phyloP scores from a whole-genome alignment of 2,329 filamentous ascomycete species.

The Colletotrichum musae region DNA sequence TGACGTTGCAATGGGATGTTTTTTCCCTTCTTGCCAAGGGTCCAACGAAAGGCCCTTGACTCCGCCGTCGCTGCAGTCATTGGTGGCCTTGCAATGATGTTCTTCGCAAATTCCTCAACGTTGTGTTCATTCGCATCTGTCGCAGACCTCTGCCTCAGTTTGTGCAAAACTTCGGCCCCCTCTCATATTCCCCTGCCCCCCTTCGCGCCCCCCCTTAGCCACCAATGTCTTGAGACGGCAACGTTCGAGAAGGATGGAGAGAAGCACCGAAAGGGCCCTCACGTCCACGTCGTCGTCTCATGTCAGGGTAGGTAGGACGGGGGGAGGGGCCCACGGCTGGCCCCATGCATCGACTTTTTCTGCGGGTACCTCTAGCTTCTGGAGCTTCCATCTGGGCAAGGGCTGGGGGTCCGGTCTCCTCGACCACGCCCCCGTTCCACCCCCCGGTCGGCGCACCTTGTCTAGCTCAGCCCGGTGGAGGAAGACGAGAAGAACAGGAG shows the following conservation, averaged over 20 bases:
- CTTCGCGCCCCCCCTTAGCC: not conserved
- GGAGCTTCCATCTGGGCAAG: constrained; percentile 5
- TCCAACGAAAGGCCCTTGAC: no score
- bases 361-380: constrained; percentile 19
- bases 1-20: not conserved
- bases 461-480: no score
- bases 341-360: constrained; percentile 23
- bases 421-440: no score
- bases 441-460: no score
- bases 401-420: not conserved
- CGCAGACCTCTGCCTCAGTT: no score
- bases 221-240: constrained; percentile 21
- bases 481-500: no score
- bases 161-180: not conserved
- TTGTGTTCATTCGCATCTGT: not conserved
- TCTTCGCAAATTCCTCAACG: no score
- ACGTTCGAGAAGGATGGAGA: constrained; percentile 32
- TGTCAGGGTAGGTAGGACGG: constrained; percentile 24
- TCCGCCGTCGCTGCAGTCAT: not conserved
- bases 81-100: not conserved
- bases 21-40: no score
- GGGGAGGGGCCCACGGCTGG: constrained; percentile 24
- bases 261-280: not conserved
- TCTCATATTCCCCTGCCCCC: not conserved
- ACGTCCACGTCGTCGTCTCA: constrained; percentile 28